phyloP scores from a whole-genome alignment of 352 stramenopile genomes.

The Phytophthora macrochlamydospora region DNA sequence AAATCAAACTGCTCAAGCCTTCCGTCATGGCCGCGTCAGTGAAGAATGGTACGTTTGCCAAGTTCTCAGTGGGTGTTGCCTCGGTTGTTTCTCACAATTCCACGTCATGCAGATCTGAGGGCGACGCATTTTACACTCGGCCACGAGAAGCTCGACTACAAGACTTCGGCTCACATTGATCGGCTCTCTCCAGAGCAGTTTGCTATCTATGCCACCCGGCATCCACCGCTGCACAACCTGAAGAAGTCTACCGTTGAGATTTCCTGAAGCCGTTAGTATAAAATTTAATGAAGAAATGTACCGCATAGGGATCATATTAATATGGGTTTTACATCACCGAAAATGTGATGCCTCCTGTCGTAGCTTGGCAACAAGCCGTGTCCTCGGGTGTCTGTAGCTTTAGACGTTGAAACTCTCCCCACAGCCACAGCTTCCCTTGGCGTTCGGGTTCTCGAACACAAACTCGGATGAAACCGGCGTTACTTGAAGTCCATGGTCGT shows the following conservation, averaged over 20 bases:
- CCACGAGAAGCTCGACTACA: slow-evolving; percentile 69
- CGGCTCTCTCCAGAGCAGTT: slow-evolving; percentile 65
- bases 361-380: slow-evolving; percentile 7
- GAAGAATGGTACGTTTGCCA: slow-evolving; percentile 63
- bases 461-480: slow-evolving; percentile 98
- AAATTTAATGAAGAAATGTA: neutral
- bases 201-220: slow-evolving; percentile 46
- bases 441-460: slow-evolving; percentile 99
- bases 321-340: slow-evolving; percentile 24
- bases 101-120: slow-evolving; percentile 56
- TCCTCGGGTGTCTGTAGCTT: neutral
- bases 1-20: slow-evolving; percentile 70
- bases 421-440: slow-evolving; percentile 98
- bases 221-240: slow-evolving; percentile 59
- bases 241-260: slow-evolving; percentile 81
- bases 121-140: slow-evolving; percentile 79
- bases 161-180: slow-evolving; percentile 70
- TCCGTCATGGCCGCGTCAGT: slow-evolving; percentile 77
- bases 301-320: slow-evolving; percentile 45
- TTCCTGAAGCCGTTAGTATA: slow-evolving; percentile 18
- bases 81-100: slow-evolving; percentile 3
- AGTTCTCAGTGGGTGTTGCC: slow-evolving; percentile 6
- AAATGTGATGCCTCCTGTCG: slow-evolving; percentile 14
- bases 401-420: slow-evolving; percentile 99
- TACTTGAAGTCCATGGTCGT: slow-evolving; percentile 98